Base-by-base conservation (phyloP, 192 early-diverging fungal species). In the Backusella tuberculispora region DNA sequence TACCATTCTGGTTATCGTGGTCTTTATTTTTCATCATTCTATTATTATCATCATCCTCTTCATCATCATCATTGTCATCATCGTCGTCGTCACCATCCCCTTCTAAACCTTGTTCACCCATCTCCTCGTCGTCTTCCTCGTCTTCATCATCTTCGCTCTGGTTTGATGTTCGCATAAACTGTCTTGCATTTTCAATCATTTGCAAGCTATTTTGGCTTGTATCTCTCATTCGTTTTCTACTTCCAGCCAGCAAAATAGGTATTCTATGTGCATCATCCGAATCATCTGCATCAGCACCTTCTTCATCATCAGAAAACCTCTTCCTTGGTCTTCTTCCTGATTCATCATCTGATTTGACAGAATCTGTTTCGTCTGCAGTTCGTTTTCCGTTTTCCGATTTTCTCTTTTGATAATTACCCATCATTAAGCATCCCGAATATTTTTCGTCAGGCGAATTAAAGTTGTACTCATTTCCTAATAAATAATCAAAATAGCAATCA, bases 401-500 rank as follows among this genome's bases (percentile, higher is more conserved):
- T 10, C 77, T 46, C 67, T 78, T 78, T 29, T 82, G 76, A 63
- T 80, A 76, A 43, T 78, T 82, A 0, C 81, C 81, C 74, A 82
- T 78, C 64, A 78, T 75, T 13, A 82, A 46, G 40, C 81, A 82
- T 5, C 81, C 77, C 26, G 73, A 69, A 47, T 77, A 82, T n/a
- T 73, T 74, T 68, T 74, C 73, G 47, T 72, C 56, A 7, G 42
- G 44, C 0, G 77, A 74, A 37, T 77, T 53, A 56, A 77, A 82
- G 26, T 75, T 68, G 46, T 72, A 82, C 0, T 60, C 69, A 40
- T 75, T 82, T 9, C 81, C 81, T 0, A 82, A 64, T 10, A 82
- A 65, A 66, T 82, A 82, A 47, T 82, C 81, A 73, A 82, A 82
- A 43, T 82, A 82, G 9, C 74, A 78, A 37, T 82, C 81, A 21